Evolutionary conservation across 805 yeast genomes (phyloP).

Genomic region (Cyberlindnera maclurae): DNA sequence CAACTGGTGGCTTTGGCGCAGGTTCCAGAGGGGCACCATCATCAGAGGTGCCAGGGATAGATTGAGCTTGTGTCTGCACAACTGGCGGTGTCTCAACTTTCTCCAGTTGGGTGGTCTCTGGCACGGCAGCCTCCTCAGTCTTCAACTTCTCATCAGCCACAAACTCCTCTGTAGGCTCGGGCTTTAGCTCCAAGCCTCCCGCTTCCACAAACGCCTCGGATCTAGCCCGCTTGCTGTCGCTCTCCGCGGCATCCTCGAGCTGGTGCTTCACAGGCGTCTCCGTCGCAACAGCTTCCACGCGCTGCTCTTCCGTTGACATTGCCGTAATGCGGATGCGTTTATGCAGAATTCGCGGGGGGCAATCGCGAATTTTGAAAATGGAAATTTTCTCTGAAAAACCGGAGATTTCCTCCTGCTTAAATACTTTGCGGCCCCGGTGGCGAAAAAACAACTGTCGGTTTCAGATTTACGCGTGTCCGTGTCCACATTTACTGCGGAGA

Average conservation of each 20-base stretch:
- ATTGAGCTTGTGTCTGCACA: neutral
- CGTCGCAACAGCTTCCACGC: neutral
- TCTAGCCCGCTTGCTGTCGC: slow-evolving; percentile 7
- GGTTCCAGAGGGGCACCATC: slow-evolving; percentile 32
- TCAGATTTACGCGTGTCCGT: too few species aligned
- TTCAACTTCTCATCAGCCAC: neutral
- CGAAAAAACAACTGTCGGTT: too few species aligned
- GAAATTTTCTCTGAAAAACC: too few species aligned
- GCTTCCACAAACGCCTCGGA: neutral
- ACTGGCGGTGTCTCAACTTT: neutral
- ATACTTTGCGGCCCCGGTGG: too few species aligned
- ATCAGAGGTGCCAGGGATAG: too few species aligned
- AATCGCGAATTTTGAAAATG: too few species aligned
- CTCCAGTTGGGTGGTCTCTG: neutral
- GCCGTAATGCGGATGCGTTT: neutral
- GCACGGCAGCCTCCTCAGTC: neutral
- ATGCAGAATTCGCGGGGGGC: too few species aligned
- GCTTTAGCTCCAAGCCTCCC: too few species aligned
- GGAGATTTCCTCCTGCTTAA: too few species aligned
- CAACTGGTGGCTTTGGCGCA: slow-evolving; percentile 69
- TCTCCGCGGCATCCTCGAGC: slow-evolving; percentile 3
- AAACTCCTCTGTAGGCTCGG: too few species aligned
- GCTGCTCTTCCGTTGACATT: slow-evolving; percentile 1
- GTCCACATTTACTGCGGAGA: too few species aligned
- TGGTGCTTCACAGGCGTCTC: slow-evolving; percentile 6